Evolutionary conservation across 352 stramenopile genomes (phyloP).

Genomic region (Pythium chondricola): DNA sequence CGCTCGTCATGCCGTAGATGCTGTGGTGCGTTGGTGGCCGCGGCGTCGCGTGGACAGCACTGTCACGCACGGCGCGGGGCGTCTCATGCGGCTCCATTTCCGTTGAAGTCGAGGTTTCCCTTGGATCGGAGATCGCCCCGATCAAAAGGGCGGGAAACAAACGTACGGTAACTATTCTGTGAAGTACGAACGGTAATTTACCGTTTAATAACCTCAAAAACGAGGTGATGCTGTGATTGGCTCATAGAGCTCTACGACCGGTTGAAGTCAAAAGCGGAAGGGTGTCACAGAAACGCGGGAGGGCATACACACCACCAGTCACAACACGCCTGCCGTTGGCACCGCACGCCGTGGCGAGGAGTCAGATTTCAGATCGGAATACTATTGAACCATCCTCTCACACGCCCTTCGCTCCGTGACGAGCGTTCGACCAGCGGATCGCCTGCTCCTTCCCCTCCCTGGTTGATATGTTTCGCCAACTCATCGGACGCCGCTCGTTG

Average conservation of each 20-base stretch:
- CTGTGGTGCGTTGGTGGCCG: background rate
- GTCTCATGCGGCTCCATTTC: slow-evolving; percentile 18
- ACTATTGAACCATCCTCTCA: too few relatives aligned
- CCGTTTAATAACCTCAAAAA: slow-evolving; percentile 1
- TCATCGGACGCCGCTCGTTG: slow-evolving; percentile 45
- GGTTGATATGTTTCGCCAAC: slow-evolving; percentile 58
- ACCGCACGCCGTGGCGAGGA: slow-evolving; percentile 2
- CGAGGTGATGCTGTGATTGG: slow-evolving; percentile 9
- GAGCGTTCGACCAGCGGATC: slow-evolving; percentile 7
- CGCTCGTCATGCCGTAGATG: slow-evolving; percentile 16
- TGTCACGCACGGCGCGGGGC: slow-evolving; percentile 7
- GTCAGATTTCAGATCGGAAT: too few relatives aligned
- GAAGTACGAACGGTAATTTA: slow-evolving; percentile 4
- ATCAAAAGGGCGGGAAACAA: slow-evolving; percentile 9
- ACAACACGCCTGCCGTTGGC: too few relatives aligned
- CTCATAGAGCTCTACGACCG: background rate
- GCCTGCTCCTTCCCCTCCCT: background rate
- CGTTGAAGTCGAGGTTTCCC: background rate
- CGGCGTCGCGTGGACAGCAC: background rate
- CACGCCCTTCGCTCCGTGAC: too few relatives aligned
- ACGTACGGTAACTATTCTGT: background rate
- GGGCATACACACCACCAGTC: slow-evolving; percentile 21
- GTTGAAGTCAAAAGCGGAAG: slow-evolving; percentile 5
- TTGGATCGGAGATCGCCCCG: background rate
- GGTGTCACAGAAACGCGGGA: background rate